A percentile compares a stretch with the other conserved stretches of the same genome.
Evolutionary conservation across 129 eudicot genomes (phyloP).

Genomic region (Gnaphalium uliginosum): DNA sequence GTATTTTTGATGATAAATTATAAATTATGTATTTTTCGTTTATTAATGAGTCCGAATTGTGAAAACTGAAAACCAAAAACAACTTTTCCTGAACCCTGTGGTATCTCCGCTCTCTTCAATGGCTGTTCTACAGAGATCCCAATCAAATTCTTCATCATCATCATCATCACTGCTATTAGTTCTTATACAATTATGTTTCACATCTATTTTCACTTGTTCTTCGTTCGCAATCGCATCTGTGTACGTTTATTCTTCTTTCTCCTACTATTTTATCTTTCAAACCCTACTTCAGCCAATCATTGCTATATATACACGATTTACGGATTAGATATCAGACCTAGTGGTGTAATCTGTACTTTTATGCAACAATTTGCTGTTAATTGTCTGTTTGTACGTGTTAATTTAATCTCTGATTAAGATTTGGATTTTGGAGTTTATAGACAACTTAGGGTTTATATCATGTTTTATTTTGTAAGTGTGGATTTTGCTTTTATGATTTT

Average conservation of each 20-base stretch:
- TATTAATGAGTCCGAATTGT: too few relatives aligned
- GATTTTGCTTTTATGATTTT: conserved; percentile 2
- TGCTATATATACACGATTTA: conserved; percentile 5
- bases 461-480: background rate
- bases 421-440: conserved; percentile 4
- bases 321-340: background rate
- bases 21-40: too few relatives aligned
- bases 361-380: conserved; percentile 4
- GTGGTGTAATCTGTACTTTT: background rate
- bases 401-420: conserved; percentile 10
- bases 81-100: conserved; percentile 14
- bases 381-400: background rate
- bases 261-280: background rate
- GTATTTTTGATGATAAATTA: too few relatives aligned
- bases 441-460: conserved; percentile 12
- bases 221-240: conserved; percentile 27
- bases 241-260: conserved; percentile 22
- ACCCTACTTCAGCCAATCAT: conserved; percentile 6
- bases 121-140: conserved; percentile 41
- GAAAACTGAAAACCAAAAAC: background rate
- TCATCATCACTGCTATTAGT: conserved; percentile 5
- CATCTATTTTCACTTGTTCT: conserved; percentile 25
- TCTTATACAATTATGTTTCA: background rate
- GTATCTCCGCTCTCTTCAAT: conserved; percentile 27
- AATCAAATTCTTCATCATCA: conserved; percentile 18